Conservation (phyloP, 2,329 filamentous ascomycete genomes). For the Trichoderma citrinoviride region DNA sequence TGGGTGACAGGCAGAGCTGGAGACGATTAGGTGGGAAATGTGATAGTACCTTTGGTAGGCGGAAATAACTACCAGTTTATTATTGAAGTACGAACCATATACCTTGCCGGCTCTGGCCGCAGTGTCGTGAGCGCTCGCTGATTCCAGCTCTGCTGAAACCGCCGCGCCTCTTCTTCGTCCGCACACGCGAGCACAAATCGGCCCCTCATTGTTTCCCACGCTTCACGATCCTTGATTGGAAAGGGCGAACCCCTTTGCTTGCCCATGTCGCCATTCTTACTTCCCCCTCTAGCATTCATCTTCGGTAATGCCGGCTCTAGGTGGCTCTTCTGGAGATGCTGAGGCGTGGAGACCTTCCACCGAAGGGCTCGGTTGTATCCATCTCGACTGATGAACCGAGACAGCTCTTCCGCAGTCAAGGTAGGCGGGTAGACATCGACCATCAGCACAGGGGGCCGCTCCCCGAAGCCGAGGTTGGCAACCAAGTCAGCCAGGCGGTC, state of each 20-base stretch:
- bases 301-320: neutral
- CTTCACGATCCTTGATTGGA: conserved; percentile 21
- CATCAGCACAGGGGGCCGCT: conserved; percentile 33
- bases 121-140: conserved; percentile 31
- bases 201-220: conserved; percentile 25
- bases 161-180: conserved; percentile 35
- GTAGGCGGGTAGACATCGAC: conserved; percentile 32
- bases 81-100: conserved; percentile 33
- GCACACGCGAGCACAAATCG: conserved; percentile 38
- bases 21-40: neutral
- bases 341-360: conserved; percentile 29
- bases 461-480: conserved; percentile 25
- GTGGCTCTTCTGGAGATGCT: conserved; percentile 18
- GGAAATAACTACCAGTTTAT: conserved; percentile 25
- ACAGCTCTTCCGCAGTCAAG: conserved; percentile 36
- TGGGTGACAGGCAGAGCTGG: neutral
- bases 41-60: neutral
- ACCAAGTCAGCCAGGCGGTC: conserved; percentile 28
- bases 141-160: conserved; percentile 45
- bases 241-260: neutral
- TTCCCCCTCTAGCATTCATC: neutral
- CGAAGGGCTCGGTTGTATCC: conserved; percentile 35
- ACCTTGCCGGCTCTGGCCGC: conserved; percentile 22
- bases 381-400: conserved; percentile 42
- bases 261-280: neutral